Percentiles rank a stretch among this genome's conserved stretches.
Evolutionary conservation across 2,329 filamentous ascomycete species (phyloP).

Genomic region (Penicillium sp.): DNA sequence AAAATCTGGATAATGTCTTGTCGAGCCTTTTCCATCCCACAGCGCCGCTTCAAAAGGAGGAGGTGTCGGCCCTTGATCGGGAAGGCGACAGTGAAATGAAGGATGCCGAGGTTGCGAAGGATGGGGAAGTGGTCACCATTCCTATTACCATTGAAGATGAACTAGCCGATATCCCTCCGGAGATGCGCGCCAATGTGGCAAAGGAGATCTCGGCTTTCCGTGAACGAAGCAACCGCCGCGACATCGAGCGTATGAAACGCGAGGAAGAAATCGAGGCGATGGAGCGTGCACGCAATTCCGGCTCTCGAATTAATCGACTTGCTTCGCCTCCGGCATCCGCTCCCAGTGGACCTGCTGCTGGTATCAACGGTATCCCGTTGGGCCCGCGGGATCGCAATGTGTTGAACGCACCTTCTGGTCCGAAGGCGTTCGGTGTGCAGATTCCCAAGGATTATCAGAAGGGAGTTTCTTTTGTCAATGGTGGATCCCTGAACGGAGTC

Average conservation of each 20-base stretch:
- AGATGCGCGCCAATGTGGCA: constrained; percentile 93
- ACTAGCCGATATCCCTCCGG: constrained; percentile 87
- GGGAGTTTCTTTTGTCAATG: constrained; percentile 79
- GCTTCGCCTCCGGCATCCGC: constrained; percentile 66
- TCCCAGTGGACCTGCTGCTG: constrained; percentile 59
- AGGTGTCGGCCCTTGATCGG: constrained; percentile 52
- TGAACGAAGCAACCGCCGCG: constrained; percentile 82
- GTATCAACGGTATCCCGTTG: constrained; percentile 71
- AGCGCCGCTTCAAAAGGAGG: constrained; percentile 44
- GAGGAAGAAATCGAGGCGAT: constrained; percentile 91
- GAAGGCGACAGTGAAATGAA: constrained; percentile 70
- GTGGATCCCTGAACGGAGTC: constrained; percentile 62
- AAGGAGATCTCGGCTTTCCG: constrained; percentile 92
- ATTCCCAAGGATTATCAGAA: constrained; percentile 72
- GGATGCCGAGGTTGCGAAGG: constrained; percentile 54
- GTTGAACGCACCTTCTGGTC: constrained; percentile 71
- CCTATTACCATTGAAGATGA: constrained; percentile 87
- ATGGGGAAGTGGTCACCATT: constrained; percentile 83
- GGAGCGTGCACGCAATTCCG: constrained; percentile 71
- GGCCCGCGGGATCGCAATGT: constrained; percentile 67
- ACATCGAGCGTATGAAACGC: constrained; percentile 78
- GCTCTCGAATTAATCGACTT: constrained; percentile 61
- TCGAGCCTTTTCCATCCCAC: constrained; percentile 69
- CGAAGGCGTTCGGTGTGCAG: constrained; percentile 60
- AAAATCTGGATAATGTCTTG: constrained; percentile 65